Base-by-base conservation (phyloP, 1,284 basidiomycete genomes). In the Fistulinella cinereoalba region DNA sequence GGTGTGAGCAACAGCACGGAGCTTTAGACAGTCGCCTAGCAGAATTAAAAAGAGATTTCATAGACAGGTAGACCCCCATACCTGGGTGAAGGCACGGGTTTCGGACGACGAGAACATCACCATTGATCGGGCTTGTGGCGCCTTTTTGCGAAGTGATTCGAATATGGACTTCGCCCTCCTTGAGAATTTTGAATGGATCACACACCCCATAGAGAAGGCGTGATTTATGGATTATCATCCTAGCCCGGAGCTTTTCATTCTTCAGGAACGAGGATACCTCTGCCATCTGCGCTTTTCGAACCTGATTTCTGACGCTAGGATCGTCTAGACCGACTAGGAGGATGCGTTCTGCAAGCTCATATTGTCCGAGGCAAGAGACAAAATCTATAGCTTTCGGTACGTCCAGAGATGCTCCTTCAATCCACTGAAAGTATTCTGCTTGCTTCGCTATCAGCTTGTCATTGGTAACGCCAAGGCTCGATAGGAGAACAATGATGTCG, bases 61-160 rank as follows among this genome's bases (percentile, higher is more conserved):
- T 0, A 33, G 19, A 36, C 4, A 21, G 6, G 15, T 29, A n/a
- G 29, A 18, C 11, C 18, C 3, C 48, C 64, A 7, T 44, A 77
- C 79, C 81, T 24, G 82, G 81, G 62, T 85, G 80, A 27, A 84
- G 68, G 54, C 82, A 85, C 0, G 83, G 83, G 56, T 85, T 85
- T 22, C 81, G 69, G 4, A 83, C 79, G 5, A 84, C 74, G 9
- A 84, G 67, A 0, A 84, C 78, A 54, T 83, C 77, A 0, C 73
- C 72, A 50, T 81, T 75, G 21, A 80, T 78, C 1, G 77, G 70
- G 1, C 80, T 81, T 1, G 76, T 68, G 0, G 70, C 68, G 4
- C 81, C 81, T 37, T 71, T 72, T 15, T 76, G 69, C 1, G 71
- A 66, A 1, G 75, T 77, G 28, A 85, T 75, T 4, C 81, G 72